A percentile compares a stretch with the other conserved stretches of the same genome.
Conservation (phyloP, 2,329 filamentous ascomycete genomes). For the Calonectria pauciramosa region DNA sequence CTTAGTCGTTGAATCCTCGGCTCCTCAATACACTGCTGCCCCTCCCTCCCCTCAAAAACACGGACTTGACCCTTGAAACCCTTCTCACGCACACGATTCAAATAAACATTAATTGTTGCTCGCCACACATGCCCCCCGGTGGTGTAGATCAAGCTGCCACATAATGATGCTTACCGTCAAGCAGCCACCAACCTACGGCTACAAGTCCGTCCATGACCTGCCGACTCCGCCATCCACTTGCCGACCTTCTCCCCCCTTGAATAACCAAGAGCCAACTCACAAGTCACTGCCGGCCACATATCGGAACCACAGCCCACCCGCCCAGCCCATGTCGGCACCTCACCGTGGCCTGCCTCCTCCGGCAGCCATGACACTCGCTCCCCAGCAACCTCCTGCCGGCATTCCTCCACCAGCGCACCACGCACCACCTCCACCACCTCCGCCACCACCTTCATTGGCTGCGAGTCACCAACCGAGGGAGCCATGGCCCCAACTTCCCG, state of each 20-base stretch:
- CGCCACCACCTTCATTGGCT: constrained; percentile 43
- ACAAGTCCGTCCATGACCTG: constrained; percentile 73
- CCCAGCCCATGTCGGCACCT: constrained; percentile 76
- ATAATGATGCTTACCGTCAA: constrained; percentile 73
- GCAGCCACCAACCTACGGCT: constrained; percentile 71
- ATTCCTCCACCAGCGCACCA: constrained; percentile 46
- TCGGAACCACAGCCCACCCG: constrained; percentile 62
- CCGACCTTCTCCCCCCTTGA: constrained; percentile 68
- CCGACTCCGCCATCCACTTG: constrained; percentile 70
- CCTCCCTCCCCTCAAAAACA: not conserved
- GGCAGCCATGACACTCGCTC: constrained; percentile 73
- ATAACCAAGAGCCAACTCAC: constrained; percentile 61
- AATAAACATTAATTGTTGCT: constrained; percentile 29
- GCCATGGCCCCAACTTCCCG: constrained; percentile 69
- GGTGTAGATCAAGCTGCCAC: constrained; percentile 45
- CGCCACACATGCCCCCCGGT: constrained; percentile 46
- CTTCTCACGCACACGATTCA: constrained; percentile 21
- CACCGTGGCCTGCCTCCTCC: constrained; percentile 79
- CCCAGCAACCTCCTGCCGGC: constrained; percentile 54
- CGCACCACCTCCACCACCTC: constrained; percentile 48
- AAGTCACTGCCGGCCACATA: constrained; percentile 56
- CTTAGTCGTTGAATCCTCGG: constrained; percentile 2
- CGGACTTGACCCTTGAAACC: constrained; percentile 34
- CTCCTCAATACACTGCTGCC: not conserved
- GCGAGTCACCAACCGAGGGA: constrained; percentile 52